Evolutionary conservation across 768 basidiomycete genomes (phyloP).

Genomic region (Mycena albidolilacea): DNA sequence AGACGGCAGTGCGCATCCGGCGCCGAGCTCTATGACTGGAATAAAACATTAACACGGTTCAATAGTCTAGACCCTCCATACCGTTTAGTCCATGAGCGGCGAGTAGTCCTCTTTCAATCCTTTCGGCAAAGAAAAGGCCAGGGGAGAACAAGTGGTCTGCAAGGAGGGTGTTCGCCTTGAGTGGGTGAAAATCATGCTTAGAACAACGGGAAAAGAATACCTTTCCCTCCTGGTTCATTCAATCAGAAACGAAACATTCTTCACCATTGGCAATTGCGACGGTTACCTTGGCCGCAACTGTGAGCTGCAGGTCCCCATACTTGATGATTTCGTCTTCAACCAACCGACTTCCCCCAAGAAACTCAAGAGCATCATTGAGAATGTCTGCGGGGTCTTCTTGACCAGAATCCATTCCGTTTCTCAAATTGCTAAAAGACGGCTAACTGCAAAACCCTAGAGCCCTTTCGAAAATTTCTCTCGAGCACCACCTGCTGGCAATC

Average conservation of each 20-base stretch:
- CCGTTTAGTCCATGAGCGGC: constrained; percentile 58
- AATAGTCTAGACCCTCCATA: constrained; percentile 40
- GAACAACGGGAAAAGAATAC: constrained; percentile 46
- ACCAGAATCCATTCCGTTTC: constrained; percentile 10
- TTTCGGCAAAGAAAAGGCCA: constrained; percentile 74
- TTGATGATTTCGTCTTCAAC: constrained; percentile 60
- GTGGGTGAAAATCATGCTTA: neutral
- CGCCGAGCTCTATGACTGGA: constrained; percentile 79
- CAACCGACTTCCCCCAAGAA: constrained; percentile 63
- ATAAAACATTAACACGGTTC: neutral
- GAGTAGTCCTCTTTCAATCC: constrained; percentile 71
- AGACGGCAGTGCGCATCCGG: constrained; percentile 79
- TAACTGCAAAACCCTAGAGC: no score
- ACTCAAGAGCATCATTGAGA: constrained; percentile 64
- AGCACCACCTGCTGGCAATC: no score
- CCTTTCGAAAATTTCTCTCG: no score
- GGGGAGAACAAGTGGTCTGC: constrained; percentile 85
- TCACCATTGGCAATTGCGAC: neutral
- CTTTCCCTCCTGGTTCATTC: constrained; percentile 67
- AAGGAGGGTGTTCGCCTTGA: constrained; percentile 76
- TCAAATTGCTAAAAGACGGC: neutral
- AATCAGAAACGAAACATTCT: constrained; percentile 21
- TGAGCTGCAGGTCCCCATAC: constrained; percentile 70
- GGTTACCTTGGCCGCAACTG: constrained; percentile 72
- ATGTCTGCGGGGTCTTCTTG: constrained; percentile 62